Percentiles rank a stretch among this genome's conserved stretches.
phyloP scores from a whole-genome alignment of 192 early-diverging fungal species.

The Coemansia sp. region DNA sequence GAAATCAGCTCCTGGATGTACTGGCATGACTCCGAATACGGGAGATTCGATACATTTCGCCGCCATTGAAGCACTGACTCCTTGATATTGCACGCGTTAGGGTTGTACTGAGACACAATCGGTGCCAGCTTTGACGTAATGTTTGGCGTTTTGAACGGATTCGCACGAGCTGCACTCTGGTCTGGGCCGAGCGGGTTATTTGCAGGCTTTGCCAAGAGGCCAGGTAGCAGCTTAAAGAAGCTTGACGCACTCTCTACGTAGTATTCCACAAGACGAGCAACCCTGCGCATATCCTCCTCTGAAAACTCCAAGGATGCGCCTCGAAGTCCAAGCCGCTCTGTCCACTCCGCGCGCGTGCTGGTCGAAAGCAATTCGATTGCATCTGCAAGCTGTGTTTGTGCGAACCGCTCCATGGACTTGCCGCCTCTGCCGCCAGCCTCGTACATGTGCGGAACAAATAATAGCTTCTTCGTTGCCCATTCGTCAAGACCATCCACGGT shows the following conservation, averaged over 20 bases:
- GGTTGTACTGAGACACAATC: slow-evolving; percentile 28
- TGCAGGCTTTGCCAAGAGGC: background rate
- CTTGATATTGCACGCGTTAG: slow-evolving; percentile 24
- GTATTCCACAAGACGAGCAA: slow-evolving; percentile 19
- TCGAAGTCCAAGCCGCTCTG: slow-evolving; percentile 16
- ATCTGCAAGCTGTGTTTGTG: slow-evolving; percentile 16
- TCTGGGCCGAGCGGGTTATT: background rate
- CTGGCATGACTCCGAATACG: slow-evolving; percentile 24
- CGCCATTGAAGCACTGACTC: slow-evolving; percentile 30
- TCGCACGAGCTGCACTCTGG: background rate
- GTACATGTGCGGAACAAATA: slow-evolving; percentile 41
- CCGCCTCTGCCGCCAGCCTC: background rate
- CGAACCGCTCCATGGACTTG: slow-evolving; percentile 7
- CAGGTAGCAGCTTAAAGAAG: slow-evolving; percentile 18
- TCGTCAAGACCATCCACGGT: slow-evolving; percentile 9
- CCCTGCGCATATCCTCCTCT: slow-evolving; percentile 33
- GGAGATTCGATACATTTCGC: slow-evolving; percentile 23
- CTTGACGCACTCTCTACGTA: slow-evolving; percentile 23
- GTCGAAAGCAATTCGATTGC: slow-evolving; percentile 19
- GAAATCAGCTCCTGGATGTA: slow-evolving; percentile 32
- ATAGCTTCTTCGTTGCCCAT: slow-evolving; percentile 11
- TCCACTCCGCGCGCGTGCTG: slow-evolving; percentile 1
- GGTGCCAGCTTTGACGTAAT: slow-evolving; percentile 26
- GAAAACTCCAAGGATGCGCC: slow-evolving; percentile 8
- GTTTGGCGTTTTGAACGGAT: slow-evolving; percentile 26